These are phyloP conservation scores for Tripterygium wilfordii DNA, from an alignment of 177 flowering plant species.

Conservation along the genomic window DNA sequence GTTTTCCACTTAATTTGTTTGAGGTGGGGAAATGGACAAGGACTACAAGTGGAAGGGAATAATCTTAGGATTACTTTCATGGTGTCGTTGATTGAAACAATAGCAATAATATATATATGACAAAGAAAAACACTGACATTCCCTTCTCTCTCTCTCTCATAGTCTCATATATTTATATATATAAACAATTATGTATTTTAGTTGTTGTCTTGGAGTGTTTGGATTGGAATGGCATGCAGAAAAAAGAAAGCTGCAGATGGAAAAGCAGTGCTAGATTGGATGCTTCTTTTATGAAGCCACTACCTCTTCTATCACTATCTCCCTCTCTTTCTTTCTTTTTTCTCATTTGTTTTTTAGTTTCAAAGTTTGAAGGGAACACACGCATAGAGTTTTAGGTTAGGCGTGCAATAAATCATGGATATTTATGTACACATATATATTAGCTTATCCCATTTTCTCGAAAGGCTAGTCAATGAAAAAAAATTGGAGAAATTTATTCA, in stretches of 20 bases:
- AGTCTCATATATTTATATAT: neutral
- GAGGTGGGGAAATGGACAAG: no score
- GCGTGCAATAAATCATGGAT: no score
- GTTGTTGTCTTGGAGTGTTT: slow-evolving; percentile 39
- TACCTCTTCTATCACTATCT: neutral
- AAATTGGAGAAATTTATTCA: no score
- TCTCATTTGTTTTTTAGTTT: slow-evolving; percentile 4
- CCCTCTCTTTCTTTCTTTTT: no score
- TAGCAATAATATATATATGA: no score
- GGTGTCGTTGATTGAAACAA: no score
- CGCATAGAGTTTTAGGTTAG: no score
- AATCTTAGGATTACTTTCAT: no score
- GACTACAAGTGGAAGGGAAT: slow-evolving; percentile 11
- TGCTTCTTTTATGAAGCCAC: slow-evolving; percentile 15
- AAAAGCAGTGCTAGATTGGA: slow-evolving; percentile 7
- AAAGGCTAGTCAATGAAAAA: no score
- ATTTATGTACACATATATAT: no score
- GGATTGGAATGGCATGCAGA: slow-evolving; percentile 56
- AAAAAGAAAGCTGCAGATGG: slow-evolving; percentile 44
- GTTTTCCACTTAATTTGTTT: slow-evolving; percentile 31
- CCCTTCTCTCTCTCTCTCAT: slow-evolving; percentile 12
- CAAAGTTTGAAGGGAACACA: slow-evolving; percentile 3
- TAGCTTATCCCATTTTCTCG: no score
- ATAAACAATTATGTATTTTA: no score
- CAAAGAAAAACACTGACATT: slow-evolving; percentile 21